A percentile compares a stretch with the other conserved stretches of the same genome.
phyloP scores from a whole-genome alignment of 495 filamentous ascomycete species.

The Aspergillus avenaceus region DNA sequence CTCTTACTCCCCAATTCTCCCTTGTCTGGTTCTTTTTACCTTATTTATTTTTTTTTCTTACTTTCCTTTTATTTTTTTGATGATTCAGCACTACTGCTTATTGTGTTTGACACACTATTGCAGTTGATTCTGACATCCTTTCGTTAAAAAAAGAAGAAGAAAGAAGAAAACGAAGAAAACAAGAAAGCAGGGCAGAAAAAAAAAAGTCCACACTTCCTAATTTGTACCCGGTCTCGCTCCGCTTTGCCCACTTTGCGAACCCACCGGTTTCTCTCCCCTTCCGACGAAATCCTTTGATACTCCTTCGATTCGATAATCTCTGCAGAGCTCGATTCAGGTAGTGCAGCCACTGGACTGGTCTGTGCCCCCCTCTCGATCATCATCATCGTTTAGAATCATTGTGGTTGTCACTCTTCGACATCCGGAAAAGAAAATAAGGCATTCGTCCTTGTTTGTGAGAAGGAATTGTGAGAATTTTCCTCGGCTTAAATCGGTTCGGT shows the following conservation, averaged over 20 bases:
- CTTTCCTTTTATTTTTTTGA: constrained; percentile 25
- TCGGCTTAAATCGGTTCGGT: constrained; percentile 5
- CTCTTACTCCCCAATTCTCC: constrained; percentile 1
- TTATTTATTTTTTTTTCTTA: constrained; percentile 10
- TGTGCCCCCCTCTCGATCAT: constrained; percentile 42
- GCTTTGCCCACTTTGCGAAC: constrained; percentile 5
- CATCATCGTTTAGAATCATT: constrained; percentile 27
- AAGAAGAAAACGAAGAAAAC: too few relatives aligned
- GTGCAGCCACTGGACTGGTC: constrained; percentile 53
- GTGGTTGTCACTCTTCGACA: constrained; percentile 10
- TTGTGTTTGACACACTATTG: constrained; percentile 52
- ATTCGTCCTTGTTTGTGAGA: constrained; percentile 19
- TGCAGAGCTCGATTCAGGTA: constrained; percentile 20
- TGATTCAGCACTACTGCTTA: constrained; percentile 28
- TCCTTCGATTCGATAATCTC: constrained; percentile 22
- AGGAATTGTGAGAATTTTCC: constrained; percentile 18
- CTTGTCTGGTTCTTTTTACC: too few relatives aligned
- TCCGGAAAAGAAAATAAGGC: constrained; percentile 8
- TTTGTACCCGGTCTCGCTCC: constrained; percentile 12
- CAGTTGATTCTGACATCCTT: constrained; percentile 36
- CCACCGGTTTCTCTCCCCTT: constrained; percentile 6
- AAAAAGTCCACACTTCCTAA: constrained; percentile 14
- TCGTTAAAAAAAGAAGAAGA: constrained; percentile 26
- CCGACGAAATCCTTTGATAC: constrained; percentile 19
- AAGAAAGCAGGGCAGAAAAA: constrained; percentile 8